Percentiles rank a stretch among this genome's conserved stretches.
Evolutionary conservation across 2,329 filamentous ascomycete species (phyloP).

Genomic region (Geosmithia flava): DNA sequence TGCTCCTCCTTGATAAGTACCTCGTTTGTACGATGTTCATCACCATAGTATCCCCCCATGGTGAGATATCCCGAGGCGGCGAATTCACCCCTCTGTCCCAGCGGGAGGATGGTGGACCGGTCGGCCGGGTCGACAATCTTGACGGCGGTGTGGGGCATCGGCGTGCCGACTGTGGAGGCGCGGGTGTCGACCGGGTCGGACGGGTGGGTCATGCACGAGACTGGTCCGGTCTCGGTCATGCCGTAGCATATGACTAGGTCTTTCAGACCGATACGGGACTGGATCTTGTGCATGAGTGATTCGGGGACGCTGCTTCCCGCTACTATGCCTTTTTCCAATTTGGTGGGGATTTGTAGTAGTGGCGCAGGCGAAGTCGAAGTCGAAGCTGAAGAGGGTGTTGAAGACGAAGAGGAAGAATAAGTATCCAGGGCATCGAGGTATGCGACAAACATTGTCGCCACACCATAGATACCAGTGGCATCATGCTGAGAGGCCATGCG

Average conservation of each 20-base stretch:
- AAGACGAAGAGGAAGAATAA: conserved; percentile 15
- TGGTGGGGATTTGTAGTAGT: too few species aligned
- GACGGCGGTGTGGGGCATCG: conserved; percentile 66
- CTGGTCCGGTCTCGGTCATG: conserved; percentile 82
- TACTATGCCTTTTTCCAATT: conserved; percentile 77
- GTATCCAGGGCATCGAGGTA: conserved; percentile 64
- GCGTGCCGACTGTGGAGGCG: conserved; percentile 63
- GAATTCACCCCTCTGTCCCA: conserved; percentile 65
- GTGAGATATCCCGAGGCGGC: conserved; percentile 75
- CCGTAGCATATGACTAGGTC: conserved; percentile 92
- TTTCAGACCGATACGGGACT: conserved; percentile 59
- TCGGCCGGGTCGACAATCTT: conserved; percentile 66
- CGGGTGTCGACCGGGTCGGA: conserved; percentile 62
- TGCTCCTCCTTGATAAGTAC: conserved; percentile 34
- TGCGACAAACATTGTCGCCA: conserved; percentile 89
- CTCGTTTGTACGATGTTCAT: conserved; percentile 54
- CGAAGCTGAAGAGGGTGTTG: not conserved
- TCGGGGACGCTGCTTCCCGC: conserved; percentile 79
- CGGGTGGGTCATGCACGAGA: conserved; percentile 71
- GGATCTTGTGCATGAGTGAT: conserved; percentile 66
- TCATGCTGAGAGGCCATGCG: conserved; percentile 37
- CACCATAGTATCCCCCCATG: conserved; percentile 87
- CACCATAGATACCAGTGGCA: conserved; percentile 66
- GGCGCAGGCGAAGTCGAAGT: not conserved
- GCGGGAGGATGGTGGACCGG: conserved; percentile 41